phyloP scores from a whole-genome alignment of 2,329 filamentous ascomycete genomes.

The Fusarium torreyae region DNA sequence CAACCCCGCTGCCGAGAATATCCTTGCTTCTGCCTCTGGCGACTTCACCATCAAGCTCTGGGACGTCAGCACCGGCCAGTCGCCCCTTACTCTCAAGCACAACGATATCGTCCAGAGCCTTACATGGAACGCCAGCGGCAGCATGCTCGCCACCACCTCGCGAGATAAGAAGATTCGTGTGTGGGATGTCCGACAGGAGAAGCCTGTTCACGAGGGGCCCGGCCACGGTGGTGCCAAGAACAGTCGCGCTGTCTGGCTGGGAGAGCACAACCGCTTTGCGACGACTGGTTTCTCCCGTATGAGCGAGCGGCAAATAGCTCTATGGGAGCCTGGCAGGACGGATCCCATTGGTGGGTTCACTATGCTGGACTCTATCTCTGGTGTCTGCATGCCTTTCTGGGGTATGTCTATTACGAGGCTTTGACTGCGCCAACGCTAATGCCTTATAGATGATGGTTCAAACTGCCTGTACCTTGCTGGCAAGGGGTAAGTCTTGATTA shows the following conservation, averaged over 20 bases:
- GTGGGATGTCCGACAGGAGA: constrained; percentile 97
- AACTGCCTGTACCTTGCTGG: constrained; percentile 96
- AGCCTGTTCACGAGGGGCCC: constrained; percentile 83
- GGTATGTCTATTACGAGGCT: constrained; percentile 62
- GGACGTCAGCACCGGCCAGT: constrained; percentile 86
- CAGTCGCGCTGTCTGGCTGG: constrained; percentile 96
- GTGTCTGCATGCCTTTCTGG: constrained; percentile 99
- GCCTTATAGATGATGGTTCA: constrained; percentile 82
- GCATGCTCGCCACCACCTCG: constrained; percentile 90
- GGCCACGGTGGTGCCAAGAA: constrained; percentile 97
- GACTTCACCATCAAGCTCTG: constrained; percentile 96
- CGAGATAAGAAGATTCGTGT: constrained; percentile 98
- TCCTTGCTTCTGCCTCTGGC: constrained; percentile 94
- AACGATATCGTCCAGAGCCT: constrained; percentile 94
- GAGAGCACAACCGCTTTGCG: constrained; percentile 94
- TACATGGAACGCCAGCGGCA: constrained; percentile 94
- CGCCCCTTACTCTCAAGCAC: constrained; percentile 84
- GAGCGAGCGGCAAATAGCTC: constrained; percentile 95
- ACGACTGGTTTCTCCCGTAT: constrained; percentile 98
- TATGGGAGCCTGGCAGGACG: constrained; percentile 92
- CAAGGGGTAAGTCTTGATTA: constrained; percentile 82
- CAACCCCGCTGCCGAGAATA: constrained; percentile 95
- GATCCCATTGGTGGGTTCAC: constrained; percentile 93
- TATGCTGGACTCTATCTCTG: constrained; percentile 94
- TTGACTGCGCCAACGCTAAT: constrained; percentile 43